Conservation (phyloP, 345 rosid genomes). For the Psidium guajava region DNA sequence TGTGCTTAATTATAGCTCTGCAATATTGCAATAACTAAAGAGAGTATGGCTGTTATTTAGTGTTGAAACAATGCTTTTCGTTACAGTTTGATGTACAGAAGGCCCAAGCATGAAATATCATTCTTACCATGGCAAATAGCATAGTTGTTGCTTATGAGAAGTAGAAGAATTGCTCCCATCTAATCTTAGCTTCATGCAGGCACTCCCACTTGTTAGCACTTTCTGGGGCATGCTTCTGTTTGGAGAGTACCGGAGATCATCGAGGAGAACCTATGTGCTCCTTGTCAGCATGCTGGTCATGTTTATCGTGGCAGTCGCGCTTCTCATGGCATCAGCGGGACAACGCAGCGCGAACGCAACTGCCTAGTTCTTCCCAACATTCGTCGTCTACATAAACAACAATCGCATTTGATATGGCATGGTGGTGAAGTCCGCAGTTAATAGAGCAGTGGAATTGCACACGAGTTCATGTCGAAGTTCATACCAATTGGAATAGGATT, state of each 20-base stretch:
- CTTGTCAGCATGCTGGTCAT: constrained; percentile 53
- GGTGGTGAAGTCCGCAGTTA: neutral
- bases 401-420: neutral
- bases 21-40: neutral
- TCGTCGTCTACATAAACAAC: neutral
- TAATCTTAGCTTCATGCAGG: constrained; percentile 26
- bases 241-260: constrained; percentile 71
- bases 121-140: neutral
- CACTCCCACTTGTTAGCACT: constrained; percentile 80
- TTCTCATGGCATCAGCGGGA: constrained; percentile 78
- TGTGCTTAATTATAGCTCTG: neutral
- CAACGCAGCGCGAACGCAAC: constrained; percentile 12
- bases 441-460: neutral
- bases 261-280: constrained; percentile 47
- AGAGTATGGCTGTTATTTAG: neutral
- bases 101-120: neutral
- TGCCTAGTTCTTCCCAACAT: neutral
- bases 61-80: neutral
- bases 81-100: neutral
- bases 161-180: neutral
- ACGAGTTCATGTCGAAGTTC: neutral
- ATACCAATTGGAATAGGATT: neutral
- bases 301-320: constrained; percentile 60
- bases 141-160: neutral
- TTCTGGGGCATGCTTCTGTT: constrained; percentile 70